phyloP scores from a whole-genome alignment of 2,329 filamentous ascomycete genomes.

The Penicillium expansum region DNA sequence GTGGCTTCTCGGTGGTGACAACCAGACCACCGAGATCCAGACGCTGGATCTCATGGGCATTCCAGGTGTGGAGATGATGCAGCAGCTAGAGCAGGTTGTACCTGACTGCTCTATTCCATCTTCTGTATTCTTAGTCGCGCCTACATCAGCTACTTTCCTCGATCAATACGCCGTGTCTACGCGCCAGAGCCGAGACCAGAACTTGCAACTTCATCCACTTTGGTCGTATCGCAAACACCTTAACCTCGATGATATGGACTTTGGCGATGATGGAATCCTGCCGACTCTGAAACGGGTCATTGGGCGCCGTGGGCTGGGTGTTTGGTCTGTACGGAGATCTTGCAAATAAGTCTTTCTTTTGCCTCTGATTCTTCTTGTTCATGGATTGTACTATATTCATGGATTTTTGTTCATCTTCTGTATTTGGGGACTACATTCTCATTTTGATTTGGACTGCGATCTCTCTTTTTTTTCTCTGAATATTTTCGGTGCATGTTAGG shows the following conservation, averaged over 20 bases:
- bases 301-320: conserved; percentile 48
- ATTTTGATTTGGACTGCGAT: not conserved
- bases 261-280: conserved; percentile 49
- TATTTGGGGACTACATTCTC: not conserved
- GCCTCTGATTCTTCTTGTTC: not conserved
- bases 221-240: conserved; percentile 49
- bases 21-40: conserved; percentile 32
- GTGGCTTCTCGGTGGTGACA: conserved; percentile 48
- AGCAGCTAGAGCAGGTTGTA: conserved; percentile 36
- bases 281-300: conserved; percentile 47
- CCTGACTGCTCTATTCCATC: conserved; percentile 31
- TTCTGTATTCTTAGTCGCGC: conserved; percentile 46
- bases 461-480: conserved; percentile 8
- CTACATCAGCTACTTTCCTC: conserved; percentile 44
- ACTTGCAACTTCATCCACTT: conserved; percentile 38
- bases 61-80: conserved; percentile 41
- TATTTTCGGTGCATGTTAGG: conserved; percentile 7
- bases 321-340: conserved; percentile 46
- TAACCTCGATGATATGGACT: conserved; percentile 53
- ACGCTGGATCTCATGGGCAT: conserved; percentile 52
- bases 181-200: conserved; percentile 10
- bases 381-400: not conserved
- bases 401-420: not conserved
- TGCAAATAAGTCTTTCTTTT: conserved; percentile 22
- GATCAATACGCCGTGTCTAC: conserved; percentile 34